These are phyloP conservation scores for Coemansia interrupta DNA, from an alignment of 192 early-diverging fungal species.

Conservation along the genomic window DNA sequence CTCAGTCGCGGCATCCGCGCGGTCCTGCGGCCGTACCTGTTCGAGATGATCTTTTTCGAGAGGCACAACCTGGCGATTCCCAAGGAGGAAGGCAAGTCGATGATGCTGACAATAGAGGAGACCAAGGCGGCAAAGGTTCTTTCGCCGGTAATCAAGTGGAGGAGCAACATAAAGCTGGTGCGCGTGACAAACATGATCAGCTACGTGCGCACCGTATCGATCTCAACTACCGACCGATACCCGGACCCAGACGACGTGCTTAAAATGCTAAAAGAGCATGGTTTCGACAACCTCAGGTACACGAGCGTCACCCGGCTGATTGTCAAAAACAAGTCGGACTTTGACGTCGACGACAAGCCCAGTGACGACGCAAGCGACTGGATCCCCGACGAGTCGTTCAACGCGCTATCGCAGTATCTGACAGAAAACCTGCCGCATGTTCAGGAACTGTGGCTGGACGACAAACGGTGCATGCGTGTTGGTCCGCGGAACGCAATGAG, in stretches of 20 bases:
- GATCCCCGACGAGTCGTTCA: slow-evolving; percentile 34
- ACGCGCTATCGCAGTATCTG: slow-evolving; percentile 16
- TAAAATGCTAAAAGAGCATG: slow-evolving; percentile 13
- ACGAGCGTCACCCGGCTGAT: slow-evolving; percentile 10
- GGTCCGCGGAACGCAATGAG: slow-evolving; percentile 34
- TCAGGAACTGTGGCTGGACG: slow-evolving; percentile 22
- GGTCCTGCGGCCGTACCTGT: slow-evolving; percentile 13
- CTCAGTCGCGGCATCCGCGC: slow-evolving; percentile 22
- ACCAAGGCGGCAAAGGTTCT: slow-evolving; percentile 18
- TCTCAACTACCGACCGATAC: slow-evolving; percentile 27
- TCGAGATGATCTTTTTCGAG: slow-evolving; percentile 30
- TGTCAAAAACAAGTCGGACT: slow-evolving; percentile 27
- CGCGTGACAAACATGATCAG: not conserved
- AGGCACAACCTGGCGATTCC: slow-evolving; percentile 26
- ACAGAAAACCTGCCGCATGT: slow-evolving; percentile 12
- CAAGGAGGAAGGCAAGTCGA: slow-evolving; percentile 3
- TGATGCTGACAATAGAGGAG: slow-evolving; percentile 15
- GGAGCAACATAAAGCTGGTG: slow-evolving; percentile 18
- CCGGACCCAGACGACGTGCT: slow-evolving; percentile 26
- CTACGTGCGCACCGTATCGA: slow-evolving; percentile 12
- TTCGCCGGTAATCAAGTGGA: slow-evolving; percentile 16
- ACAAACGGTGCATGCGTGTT: slow-evolving; percentile 22
- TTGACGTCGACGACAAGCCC: slow-evolving; percentile 22
- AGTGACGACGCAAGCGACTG: slow-evolving; percentile 15
- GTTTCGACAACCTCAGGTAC: slow-evolving; percentile 18